These are phyloP conservation scores for Trichoderma guizhouense DNA, from an alignment of 2,329 filamentous ascomycete genomes.

Conservation along the genomic window DNA sequence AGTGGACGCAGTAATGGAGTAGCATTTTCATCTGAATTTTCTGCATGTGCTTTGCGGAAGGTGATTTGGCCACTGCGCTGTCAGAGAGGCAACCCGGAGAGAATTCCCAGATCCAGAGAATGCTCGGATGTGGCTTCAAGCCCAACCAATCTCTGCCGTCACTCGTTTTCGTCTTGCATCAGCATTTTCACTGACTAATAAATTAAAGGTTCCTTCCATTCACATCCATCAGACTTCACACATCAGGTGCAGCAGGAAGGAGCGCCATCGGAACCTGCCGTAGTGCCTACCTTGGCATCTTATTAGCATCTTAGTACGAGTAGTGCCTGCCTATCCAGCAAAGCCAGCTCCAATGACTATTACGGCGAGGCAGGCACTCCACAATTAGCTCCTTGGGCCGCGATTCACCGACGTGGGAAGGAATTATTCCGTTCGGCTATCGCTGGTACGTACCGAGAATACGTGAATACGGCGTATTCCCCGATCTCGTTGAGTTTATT, in stretches of 20 bases:
- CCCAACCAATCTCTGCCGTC: neutral
- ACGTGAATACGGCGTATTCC: neutral
- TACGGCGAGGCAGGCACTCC: neutral
- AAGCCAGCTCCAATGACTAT: neutral
- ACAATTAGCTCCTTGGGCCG: neutral
- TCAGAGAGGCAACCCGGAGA: neutral
- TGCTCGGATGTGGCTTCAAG: neutral
- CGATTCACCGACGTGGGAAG: neutral
- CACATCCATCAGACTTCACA: neutral
- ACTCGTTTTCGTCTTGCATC: neutral
- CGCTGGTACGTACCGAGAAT: neutral
- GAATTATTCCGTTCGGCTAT: neutral
- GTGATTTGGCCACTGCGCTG: neutral
- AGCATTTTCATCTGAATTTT: neutral
- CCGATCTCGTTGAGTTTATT: neutral
- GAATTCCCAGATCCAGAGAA: neutral
- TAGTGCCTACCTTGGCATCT: neutral
- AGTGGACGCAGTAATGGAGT: neutral
- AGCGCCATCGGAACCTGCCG: neutral
- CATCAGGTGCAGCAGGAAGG: neutral
- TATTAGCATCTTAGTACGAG: neutral
- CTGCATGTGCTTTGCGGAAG: neutral
- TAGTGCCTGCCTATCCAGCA: neutral
- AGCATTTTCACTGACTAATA: neutral
- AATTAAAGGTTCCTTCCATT: neutral